phyloP scores from a whole-genome alignment of 1,139 yeast genomes.

The Yamadazyma mexicana region DNA sequence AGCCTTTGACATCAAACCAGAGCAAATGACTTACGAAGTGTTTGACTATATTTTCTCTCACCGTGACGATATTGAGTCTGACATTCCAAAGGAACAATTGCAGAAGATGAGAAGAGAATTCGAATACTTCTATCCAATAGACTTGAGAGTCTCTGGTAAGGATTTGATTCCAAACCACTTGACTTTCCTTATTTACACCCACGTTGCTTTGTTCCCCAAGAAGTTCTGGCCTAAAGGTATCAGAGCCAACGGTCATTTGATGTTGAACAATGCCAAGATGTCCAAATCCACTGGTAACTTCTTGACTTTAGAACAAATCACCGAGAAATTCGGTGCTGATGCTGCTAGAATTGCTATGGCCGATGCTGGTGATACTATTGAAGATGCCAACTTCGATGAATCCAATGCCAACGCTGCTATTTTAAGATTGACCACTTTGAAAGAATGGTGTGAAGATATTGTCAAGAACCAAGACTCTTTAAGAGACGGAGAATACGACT shows the following conservation, averaged over 20 bases:
- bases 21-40: constrained; percentile 89
- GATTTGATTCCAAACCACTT: constrained; percentile 97
- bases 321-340: constrained; percentile 93
- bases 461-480: constrained; percentile 51
- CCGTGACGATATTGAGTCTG: constrained; percentile 56
- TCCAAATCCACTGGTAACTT: constrained; percentile 97
- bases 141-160: constrained; percentile 89
- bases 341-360: constrained; percentile 97
- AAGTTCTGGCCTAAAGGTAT: constrained; percentile 92
- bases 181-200: constrained; percentile 91
- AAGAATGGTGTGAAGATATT: constrained; percentile 92
- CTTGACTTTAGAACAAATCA: constrained; percentile 82
- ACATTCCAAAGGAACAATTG: constrained; percentile 68
- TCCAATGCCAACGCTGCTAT: constrained; percentile 96
- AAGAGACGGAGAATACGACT: constrained; percentile 66
- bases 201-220: constrained; percentile 90
- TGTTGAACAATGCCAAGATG: constrained; percentile 97
- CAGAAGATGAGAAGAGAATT: constrained; percentile 85
- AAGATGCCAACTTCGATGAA: constrained; percentile 98
- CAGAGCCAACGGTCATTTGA: constrained; percentile 92
- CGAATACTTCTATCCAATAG: constrained; percentile 93
- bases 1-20: constrained; percentile 70
- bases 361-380: constrained; percentile 96
- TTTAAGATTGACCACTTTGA: constrained; percentile 84
- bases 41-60: constrained; percentile 89